Evolutionary conservation across 1,284 basidiomycete species (phyloP), one percentile per base, ranked within the genome.

Genomic region (Pseudozyma sp.): DNA sequence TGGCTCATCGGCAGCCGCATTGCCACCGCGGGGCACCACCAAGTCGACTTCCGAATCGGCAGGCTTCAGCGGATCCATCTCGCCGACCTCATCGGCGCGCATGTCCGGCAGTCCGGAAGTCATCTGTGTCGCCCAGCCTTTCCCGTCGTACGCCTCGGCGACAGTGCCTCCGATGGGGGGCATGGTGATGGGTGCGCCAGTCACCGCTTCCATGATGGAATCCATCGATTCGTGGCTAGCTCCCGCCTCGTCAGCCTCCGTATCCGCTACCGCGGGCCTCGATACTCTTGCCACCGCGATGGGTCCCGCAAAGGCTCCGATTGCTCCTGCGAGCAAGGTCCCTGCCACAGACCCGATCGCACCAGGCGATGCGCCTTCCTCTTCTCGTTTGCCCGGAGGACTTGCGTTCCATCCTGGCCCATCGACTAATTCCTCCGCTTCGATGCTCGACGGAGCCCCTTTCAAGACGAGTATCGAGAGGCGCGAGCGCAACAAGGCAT

Each of bases 391-490:
- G 19, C 17, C 45, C 5, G 44, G 16, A 29, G 48, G 39, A 13
- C 9, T 45, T 4, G 35, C 40, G 40, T 64, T 69, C 49, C 67
- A 69, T 31, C 61, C 61, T 17, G 61, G 67, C 11, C 64, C 67
- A 3, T 39, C 58, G 7, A 34, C 19, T 43, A 48, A 30, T 17
- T 37, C 17, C 42, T 35, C 11, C 40, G 11, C 57, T 7, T 60
- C 57, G 19, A 40, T 55, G 6, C 14, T n/a, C 2, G 44, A 39
- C 31, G 50, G 37, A 7, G 59, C 49, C 13, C 48, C 65, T 0
- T 75, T 75, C 68, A 75, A 75, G 54, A 75, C 72, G 34, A 75
- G 72, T 37, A 54, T 45, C 8, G 72, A 75, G 45, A 54, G 72
- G 37, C 63, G 72, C 37, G 72, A 75, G 43, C 63, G 72, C 2